Conservation (phyloP, 106 monocot species). For the Platanthera zijinensis region DNA sequence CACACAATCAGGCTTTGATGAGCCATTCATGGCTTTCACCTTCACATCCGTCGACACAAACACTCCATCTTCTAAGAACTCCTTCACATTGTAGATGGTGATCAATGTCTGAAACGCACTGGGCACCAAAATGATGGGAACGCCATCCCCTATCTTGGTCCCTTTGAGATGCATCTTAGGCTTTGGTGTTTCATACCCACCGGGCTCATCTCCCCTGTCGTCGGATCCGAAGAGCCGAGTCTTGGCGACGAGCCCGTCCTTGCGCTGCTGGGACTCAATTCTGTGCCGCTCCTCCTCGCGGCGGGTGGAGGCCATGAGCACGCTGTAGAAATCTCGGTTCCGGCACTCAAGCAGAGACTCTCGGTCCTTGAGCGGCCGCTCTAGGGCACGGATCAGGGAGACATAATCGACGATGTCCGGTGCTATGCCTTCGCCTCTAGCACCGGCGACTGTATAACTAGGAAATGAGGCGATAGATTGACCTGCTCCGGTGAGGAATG, state of each 20-base stretch:
- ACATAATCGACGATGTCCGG: slow-evolving; percentile 26
- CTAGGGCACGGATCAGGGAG: slow-evolving; percentile 51
- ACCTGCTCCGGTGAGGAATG: background rate
- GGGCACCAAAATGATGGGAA: slow-evolving; percentile 96
- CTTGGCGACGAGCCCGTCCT: slow-evolving; percentile 76
- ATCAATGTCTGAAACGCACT: slow-evolving; percentile 96
- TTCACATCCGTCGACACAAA: slow-evolving; percentile 78
- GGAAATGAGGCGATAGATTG: slow-evolving; percentile 11
- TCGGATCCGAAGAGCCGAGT: slow-evolving; percentile 45
- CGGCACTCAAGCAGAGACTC: slow-evolving; percentile 69
- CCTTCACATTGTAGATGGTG: slow-evolving; percentile 97
- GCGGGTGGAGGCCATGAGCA: slow-evolving; percentile 41
- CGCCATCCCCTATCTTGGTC: slow-evolving; percentile 69
- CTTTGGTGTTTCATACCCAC: slow-evolving; percentile 24
- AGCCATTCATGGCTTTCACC: slow-evolving; percentile 55
- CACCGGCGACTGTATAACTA: background rate
- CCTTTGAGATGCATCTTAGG: slow-evolving; percentile 64
- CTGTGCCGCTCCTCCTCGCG: slow-evolving; percentile 79
- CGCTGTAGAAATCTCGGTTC: slow-evolving; percentile 64
- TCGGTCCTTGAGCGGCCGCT: slow-evolving; percentile 84
- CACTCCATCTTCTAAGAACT: slow-evolving; percentile 93
- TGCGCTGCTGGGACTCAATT: slow-evolving; percentile 62
- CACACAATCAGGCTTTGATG: slow-evolving; percentile 68
- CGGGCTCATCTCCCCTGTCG: slow-evolving; percentile 16
- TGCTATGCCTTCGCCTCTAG: background rate